These are phyloP conservation scores for Nicotiana knightiana DNA, from an alignment of 257 asterid species.

Conservation along the genomic window DNA sequence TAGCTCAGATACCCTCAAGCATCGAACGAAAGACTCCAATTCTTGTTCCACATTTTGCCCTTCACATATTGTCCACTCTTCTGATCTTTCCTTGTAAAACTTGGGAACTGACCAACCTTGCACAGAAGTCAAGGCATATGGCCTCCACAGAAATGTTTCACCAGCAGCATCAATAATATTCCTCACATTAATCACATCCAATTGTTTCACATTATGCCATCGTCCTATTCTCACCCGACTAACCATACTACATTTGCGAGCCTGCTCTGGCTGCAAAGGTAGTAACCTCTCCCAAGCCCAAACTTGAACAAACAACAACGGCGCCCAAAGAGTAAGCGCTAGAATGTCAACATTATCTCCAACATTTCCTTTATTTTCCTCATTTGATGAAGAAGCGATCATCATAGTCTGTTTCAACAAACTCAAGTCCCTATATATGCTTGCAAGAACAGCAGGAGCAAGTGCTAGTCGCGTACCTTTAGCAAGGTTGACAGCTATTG, in stretches of 20 bases:
- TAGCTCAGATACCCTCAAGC: conserved; percentile 24
- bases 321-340: conserved; percentile 22
- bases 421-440: conserved; percentile 34
- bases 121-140: conserved; percentile 20
- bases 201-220: conserved; percentile 20
- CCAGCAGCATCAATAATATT: conserved; percentile 21
- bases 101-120: conserved; percentile 24
- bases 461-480: conserved; percentile 33
- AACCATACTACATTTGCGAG: conserved; percentile 11
- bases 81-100: conserved; percentile 19
- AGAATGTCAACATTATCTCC: background rate
- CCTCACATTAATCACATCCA: conserved; percentile 20
- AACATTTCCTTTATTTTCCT: background rate
- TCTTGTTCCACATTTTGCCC: conserved; percentile 7
- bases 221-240: conserved; percentile 23
- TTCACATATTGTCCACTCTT: conserved; percentile 7
- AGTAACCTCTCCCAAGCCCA: conserved; percentile 49
- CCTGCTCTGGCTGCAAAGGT: conserved; percentile 15
- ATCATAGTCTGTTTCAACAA: conserved; percentile 25
- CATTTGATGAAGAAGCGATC: background rate
- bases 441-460: conserved; percentile 36
- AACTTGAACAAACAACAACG: conserved; percentile 31
- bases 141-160: conserved; percentile 30
- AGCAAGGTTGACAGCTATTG: conserved; percentile 27
- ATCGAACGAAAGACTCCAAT: conserved; percentile 21